phyloP scores from a whole-genome alignment of 441 rosid genomes.

The Cnidoscolus chayamansa region DNA sequence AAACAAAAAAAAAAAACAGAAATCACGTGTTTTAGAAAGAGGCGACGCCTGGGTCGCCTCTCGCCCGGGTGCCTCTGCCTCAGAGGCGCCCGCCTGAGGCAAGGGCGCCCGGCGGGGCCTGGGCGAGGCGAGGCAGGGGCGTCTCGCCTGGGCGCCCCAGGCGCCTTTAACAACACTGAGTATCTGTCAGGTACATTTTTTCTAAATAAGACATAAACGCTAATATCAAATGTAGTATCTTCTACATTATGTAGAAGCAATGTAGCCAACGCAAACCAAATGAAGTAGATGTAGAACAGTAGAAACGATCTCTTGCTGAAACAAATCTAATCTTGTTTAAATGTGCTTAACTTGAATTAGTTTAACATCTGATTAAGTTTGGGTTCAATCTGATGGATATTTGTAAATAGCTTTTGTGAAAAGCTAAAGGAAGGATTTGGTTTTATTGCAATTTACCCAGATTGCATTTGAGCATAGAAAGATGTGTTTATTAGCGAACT shows the following conservation, averaged over 20 bases:
- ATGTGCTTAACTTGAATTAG: neutral
- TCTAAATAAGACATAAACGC: neutral
- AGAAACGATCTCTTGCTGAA: neutral
- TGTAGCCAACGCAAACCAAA: too few species aligned
- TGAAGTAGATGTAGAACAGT: neutral
- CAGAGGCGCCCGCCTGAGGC: too few species aligned
- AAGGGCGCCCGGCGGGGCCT: too few species aligned
- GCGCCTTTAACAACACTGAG: too few species aligned
- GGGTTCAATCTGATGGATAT: neutral
- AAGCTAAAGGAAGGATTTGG: neutral
- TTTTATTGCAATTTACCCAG: neutral
- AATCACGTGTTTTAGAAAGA: too few species aligned
- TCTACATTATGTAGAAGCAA: neutral
- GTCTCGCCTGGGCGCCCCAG: too few species aligned
- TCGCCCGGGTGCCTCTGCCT: too few species aligned
- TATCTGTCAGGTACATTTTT: constrained; percentile 69
- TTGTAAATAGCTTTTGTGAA: neutral
- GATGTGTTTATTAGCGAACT: neutral
- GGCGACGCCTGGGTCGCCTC: too few species aligned
- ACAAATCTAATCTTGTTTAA: neutral
- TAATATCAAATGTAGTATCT: too few species aligned
- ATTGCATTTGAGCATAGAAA: neutral
- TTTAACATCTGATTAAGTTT: neutral
- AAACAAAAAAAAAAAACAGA: too few species aligned
- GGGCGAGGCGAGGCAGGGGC: too few species aligned